phyloP scores from a whole-genome alignment of 495 filamentous ascomycete genomes.

The Hypoxylon cercidicola region DNA sequence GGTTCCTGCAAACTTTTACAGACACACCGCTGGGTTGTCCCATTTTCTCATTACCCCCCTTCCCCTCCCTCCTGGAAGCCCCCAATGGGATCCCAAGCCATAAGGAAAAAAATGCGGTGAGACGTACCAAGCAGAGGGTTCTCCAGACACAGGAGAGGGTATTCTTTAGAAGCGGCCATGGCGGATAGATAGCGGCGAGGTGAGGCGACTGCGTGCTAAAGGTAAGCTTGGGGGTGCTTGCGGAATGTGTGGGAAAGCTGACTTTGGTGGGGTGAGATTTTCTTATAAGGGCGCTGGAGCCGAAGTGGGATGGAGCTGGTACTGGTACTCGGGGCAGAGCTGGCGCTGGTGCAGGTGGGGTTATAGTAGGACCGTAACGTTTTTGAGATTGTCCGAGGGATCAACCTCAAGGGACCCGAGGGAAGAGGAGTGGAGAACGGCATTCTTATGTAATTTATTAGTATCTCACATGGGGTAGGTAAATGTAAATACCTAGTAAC shows the following conservation, averaged over 20 bases:
- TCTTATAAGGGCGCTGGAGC: conserved; percentile 29
- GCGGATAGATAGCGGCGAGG: conserved; percentile 44
- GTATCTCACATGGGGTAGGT: neutral
- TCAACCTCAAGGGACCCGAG: conserved; percentile 28
- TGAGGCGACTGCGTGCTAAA: conserved; percentile 1
- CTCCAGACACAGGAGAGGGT: conserved; percentile 88
- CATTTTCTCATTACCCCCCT: neutral
- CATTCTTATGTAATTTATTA: conserved; percentile 16
- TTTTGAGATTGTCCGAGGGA: conserved; percentile 43
- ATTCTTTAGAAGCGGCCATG: conserved; percentile 80
- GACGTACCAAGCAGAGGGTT: conserved; percentile 91
- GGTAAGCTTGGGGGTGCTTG: neutral
- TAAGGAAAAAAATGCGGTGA: neutral
- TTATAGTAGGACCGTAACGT: conserved; percentile 35
- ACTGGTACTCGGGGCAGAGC: conserved; percentile 3
- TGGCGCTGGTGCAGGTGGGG: conserved; percentile 26
- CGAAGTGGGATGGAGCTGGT: conserved; percentile 11
- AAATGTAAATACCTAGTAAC: too few relatives aligned
- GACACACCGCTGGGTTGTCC: conserved; percentile 3
- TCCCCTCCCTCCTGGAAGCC: neutral
- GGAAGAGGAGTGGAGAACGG: conserved; percentile 30
- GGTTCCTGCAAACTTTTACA: too few relatives aligned
- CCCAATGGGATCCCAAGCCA: neutral
- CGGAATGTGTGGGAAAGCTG: conserved; percentile 18
- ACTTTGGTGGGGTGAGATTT: conserved; percentile 45